These are phyloP conservation scores for Backusella westeae DNA, from an alignment of 192 early-diverging fungal species.

Conservation along the genomic window DNA sequence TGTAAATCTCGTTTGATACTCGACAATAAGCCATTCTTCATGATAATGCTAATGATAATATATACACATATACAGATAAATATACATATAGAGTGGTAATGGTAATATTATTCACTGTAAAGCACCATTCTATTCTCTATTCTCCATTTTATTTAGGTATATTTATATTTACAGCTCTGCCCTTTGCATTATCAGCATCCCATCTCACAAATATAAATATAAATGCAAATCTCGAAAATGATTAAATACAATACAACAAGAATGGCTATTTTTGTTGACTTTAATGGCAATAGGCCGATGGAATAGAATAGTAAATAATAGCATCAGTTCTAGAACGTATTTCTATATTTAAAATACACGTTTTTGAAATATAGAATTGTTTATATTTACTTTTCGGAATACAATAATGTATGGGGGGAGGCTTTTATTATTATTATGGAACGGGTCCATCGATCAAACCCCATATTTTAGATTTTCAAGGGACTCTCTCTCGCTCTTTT, in stretches of 20 bases:
- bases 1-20: too few relatives aligned
- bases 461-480: neutral
- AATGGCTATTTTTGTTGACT: neutral
- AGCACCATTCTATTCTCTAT: too few relatives aligned
- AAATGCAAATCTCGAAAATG: too few relatives aligned
- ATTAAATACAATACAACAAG: neutral
- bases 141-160: too few relatives aligned
- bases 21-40: too few relatives aligned
- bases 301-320: neutral
- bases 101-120: too few relatives aligned
- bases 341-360: neutral
- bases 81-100: too few relatives aligned
- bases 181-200: too few relatives aligned
- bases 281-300: neutral
- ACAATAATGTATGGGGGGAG: neutral
- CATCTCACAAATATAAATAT: too few relatives aligned
- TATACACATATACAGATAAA: too few relatives aligned
- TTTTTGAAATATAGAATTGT: neutral
- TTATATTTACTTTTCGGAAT: neutral
- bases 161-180: too few relatives aligned
- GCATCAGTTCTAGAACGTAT: neutral
- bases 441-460: neutral
- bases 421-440: neutral
- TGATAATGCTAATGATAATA: too few relatives aligned
- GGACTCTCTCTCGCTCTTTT: neutral